These are phyloP conservation scores for Novymonas esmeraldas DNA, from an alignment of 208 protist species.

Conservation along the genomic window DNA sequence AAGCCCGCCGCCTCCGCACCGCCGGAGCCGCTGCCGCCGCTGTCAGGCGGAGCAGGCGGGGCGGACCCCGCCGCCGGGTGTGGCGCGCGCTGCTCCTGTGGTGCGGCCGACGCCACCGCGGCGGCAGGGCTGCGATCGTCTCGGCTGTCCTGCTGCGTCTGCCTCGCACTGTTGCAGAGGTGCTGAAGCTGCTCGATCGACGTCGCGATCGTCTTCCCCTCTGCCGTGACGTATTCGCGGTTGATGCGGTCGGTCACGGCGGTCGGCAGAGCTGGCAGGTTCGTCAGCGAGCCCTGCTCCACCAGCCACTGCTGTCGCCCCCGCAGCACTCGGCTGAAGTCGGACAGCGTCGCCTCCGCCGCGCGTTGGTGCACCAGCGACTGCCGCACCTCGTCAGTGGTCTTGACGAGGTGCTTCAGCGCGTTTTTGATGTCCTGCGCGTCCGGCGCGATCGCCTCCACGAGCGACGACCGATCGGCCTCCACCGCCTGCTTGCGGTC, in stretches of 20 bases:
- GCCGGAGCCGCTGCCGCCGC: background rate
- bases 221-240: slow-evolving; percentile 60
- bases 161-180: slow-evolving; percentile 8
- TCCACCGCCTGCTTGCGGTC: slow-evolving; percentile 35
- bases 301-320: slow-evolving; percentile 55
- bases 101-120: slow-evolving; percentile 9
- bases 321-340: slow-evolving; percentile 68
- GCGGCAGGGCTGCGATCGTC: background rate
- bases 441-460: slow-evolving; percentile 33
- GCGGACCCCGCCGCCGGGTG: background rate
- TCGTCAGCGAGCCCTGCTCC: slow-evolving; percentile 28
- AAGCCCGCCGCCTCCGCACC: background rate
- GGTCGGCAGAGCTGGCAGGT: slow-evolving; percentile 35
- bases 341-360: slow-evolving; percentile 53
- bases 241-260: slow-evolving; percentile 49
- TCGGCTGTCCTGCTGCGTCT: slow-evolving; percentile 9
- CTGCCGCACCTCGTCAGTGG: slow-evolving; percentile 34
- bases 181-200: slow-evolving; percentile 60
- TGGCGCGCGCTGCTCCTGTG: background rate
- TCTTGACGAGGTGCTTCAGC: slow-evolving; percentile 34
- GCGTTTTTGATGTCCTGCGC: slow-evolving; percentile 39
- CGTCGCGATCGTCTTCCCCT: slow-evolving; percentile 71
- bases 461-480: slow-evolving; percentile 29
- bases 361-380: slow-evolving; percentile 38
- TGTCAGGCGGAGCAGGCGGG: background rate